These are phyloP conservation scores for Noccaea caerulescens DNA, from an alignment of 345 rosid species.

Conservation along the genomic window DNA sequence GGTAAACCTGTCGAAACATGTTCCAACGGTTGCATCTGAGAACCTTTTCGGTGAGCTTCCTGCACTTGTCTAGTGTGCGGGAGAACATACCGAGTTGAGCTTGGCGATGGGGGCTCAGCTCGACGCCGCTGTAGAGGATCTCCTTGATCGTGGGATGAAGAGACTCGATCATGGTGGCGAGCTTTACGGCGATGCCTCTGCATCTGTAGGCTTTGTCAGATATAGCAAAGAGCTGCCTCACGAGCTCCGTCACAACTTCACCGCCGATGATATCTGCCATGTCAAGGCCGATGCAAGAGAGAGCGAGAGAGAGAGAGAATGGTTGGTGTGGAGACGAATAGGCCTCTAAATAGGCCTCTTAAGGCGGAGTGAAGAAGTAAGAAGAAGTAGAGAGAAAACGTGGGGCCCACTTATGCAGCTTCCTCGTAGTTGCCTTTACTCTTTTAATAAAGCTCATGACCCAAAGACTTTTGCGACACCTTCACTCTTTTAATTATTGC, in stretches of 20 bases:
- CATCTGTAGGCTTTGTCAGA: constrained; percentile 53
- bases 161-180: constrained; percentile 37
- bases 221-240: constrained; percentile 47
- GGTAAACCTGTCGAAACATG: constrained; percentile 61
- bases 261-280: constrained; percentile 64
- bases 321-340: neutral
- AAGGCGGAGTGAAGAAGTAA: constrained; percentile 13
- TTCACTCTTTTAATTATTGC: no score
- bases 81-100: constrained; percentile 58
- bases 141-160: constrained; percentile 61
- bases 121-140: constrained; percentile 73
- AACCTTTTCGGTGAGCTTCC: constrained; percentile 64
- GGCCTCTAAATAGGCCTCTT: neutral
- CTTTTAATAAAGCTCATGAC: no score
- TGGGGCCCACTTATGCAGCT: constrained; percentile 25
- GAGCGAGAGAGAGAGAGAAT: neutral
- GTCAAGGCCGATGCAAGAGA: neutral
- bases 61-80: constrained; percentile 50
- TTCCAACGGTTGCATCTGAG: constrained; percentile 64
- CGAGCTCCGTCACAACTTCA: constrained; percentile 69
- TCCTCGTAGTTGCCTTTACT: constrained; percentile 12
- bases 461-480: no score
- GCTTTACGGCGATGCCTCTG: constrained; percentile 55
- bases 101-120: constrained; percentile 59
- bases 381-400: neutral